Percentiles rank a stretch among this genome's conserved stretches.
phyloP scores from a whole-genome alignment of 2,329 filamentous ascomycete genomes.

The Pestalotiopsis sp. region DNA sequence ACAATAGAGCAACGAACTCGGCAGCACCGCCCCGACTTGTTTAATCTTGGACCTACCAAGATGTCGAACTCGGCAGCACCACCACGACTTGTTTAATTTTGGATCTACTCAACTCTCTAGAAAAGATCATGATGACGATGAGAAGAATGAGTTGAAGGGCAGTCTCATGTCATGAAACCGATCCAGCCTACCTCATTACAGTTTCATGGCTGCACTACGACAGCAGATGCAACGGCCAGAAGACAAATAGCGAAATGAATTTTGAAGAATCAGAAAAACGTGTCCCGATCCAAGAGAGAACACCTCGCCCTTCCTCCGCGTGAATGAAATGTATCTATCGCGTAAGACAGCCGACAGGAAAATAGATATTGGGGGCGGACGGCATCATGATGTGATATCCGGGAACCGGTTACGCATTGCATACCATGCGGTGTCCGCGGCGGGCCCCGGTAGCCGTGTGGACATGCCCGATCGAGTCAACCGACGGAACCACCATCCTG shows the following conservation, averaged over 20 bases:
- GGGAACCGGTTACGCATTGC: not conserved
- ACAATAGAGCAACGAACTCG: not conserved
- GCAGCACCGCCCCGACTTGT: not conserved
- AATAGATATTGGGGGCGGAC: not conserved
- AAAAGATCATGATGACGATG: too few species aligned
- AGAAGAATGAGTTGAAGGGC: too few species aligned
- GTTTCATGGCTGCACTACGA: too few species aligned
- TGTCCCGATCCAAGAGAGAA: too few species aligned
- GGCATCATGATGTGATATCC: not conserved
- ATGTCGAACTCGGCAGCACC: not conserved
- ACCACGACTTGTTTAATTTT: not conserved
- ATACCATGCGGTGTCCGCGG: not conserved
- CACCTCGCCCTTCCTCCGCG: too few species aligned
- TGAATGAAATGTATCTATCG: too few species aligned
- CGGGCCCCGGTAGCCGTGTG: not conserved
- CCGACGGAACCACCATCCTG: not conserved
- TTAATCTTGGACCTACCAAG: not conserved
- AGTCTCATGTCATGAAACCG: too few species aligned
- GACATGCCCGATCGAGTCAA: not conserved
- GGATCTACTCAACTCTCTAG: too few species aligned
- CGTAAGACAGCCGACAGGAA: not conserved
- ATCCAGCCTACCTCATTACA: too few species aligned
- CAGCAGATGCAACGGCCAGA: too few species aligned
- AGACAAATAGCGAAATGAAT: too few species aligned
- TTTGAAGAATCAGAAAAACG: too few species aligned